Conservation (phyloP, 1,139 yeast genomes). For the Candida glucosophila region DNA sequence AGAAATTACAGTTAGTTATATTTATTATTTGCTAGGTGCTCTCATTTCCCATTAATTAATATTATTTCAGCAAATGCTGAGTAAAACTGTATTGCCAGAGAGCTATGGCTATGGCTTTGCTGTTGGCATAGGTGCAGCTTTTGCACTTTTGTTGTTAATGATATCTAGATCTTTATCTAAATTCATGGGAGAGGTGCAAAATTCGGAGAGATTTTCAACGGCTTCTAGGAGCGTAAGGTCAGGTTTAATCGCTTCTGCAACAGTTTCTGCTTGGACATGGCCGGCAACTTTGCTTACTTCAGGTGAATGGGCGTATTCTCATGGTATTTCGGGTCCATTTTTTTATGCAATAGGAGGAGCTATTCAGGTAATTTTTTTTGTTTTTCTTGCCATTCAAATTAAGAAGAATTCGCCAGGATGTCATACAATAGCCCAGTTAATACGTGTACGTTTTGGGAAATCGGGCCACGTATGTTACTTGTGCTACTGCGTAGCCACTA, state of each 20-base stretch:
- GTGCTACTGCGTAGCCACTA: conserved; percentile 9
- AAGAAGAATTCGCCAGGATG: conserved; percentile 69
- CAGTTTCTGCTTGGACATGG: conserved; percentile 35
- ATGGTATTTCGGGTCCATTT: conserved; percentile 46
- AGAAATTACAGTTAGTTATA: no score
- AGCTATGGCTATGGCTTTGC: conserved; percentile 31
- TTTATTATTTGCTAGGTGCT: no score
- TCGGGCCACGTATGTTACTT: conserved; percentile 12
- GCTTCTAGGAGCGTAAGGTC: conserved; percentile 29
- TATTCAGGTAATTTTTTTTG: conserved; percentile 28
- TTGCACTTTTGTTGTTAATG: conserved; percentile 28
- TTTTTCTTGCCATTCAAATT: conserved; percentile 68
- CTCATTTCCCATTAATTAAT: no score
- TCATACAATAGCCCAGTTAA: conserved; percentile 68
- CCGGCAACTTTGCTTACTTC: conserved; percentile 30
- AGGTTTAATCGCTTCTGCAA: conserved; percentile 29
- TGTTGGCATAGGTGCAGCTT: conserved; percentile 31
- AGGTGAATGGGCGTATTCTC: conserved; percentile 21
- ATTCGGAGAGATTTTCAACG: conserved; percentile 32
- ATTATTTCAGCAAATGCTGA: no score
- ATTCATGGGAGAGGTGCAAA: conserved; percentile 25
- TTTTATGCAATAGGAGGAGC: conserved; percentile 8
- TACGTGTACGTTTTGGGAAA: conserved; percentile 59
- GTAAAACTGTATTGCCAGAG: conserved; percentile 8
- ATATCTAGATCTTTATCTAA: conserved; percentile 21